Conservation (phyloP, 139 green algal species). For the Tetradesmus lagerheimii region DNA sequence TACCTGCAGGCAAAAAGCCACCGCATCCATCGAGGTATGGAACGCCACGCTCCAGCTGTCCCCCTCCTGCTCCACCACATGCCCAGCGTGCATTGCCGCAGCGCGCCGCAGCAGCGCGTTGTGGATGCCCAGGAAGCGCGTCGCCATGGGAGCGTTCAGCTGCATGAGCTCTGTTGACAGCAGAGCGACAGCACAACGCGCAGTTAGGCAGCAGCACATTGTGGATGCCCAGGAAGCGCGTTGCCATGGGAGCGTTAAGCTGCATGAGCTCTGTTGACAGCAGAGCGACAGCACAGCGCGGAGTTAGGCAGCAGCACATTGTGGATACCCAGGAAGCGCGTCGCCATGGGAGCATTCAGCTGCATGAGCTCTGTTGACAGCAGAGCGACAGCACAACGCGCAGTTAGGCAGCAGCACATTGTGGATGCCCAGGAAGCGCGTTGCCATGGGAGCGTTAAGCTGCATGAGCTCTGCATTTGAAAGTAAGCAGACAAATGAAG, state of each 20-base stretch:
- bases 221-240: background rate
- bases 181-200: background rate
- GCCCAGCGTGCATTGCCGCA: background rate
- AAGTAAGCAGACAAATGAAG: too few species aligned
- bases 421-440: background rate
- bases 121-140: conserved; percentile 42
- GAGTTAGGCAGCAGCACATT: conserved; percentile 45
- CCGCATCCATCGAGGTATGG: conserved; percentile 48
- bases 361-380: conserved; percentile 47
- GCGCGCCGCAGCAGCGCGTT: conserved; percentile 37
- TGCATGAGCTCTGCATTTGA: background rate
- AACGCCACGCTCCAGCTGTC: conserved; percentile 62
- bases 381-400: background rate
- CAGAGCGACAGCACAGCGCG: too few species aligned
- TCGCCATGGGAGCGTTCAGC: conserved; percentile 12
- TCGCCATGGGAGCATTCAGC: conserved; percentile 11
- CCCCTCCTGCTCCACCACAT: conserved; percentile 51
- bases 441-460: background rate
- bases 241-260: background rate
- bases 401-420: background rate
- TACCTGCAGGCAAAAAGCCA: conserved; percentile 52
- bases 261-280: background rate
- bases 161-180: conserved; percentile 47
- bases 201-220: background rate
- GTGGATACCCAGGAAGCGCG: conserved; percentile 42